Evolutionary conservation across 805 yeast species (phyloP).

Genomic region (Wickerhamomyces rabaulensis): DNA sequence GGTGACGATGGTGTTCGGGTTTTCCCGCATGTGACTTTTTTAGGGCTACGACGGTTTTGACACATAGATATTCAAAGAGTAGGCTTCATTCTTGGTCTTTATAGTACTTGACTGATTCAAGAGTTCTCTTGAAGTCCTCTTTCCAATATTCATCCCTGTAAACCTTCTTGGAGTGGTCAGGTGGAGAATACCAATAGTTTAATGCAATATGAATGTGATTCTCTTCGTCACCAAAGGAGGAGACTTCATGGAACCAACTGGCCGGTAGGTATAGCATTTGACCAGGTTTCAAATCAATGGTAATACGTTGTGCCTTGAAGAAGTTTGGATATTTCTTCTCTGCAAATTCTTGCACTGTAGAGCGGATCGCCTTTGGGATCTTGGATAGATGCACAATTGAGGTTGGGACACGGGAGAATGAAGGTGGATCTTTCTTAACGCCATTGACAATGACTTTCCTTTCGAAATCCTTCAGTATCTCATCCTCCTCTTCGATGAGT

Average conservation of each 20-base stretch:
- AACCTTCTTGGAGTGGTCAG: constrained; percentile 33
- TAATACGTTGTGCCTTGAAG: constrained; percentile 33
- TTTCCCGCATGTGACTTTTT: not conserved
- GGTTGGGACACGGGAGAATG: constrained; percentile 63
- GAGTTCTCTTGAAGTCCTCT: constrained; percentile 43
- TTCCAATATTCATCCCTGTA: constrained; percentile 51
- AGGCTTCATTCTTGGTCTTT: not conserved
- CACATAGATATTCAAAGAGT: not conserved
- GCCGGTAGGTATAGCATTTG: constrained; percentile 68
- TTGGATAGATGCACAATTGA: constrained; percentile 56
- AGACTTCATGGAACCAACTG: constrained; percentile 82
- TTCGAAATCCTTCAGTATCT: constrained; percentile 12
- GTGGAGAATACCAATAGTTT: constrained; percentile 75
- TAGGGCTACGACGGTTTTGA: not conserved
- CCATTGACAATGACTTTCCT: constrained; percentile 15
- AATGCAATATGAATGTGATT: constrained; percentile 49
- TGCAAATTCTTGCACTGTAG: constrained; percentile 31
- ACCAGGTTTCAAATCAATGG: constrained; percentile 52
- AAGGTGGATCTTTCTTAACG: constrained; percentile 53
- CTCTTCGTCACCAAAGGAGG: constrained; percentile 45
- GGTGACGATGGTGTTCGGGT: not conserved
- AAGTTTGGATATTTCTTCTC: constrained; percentile 45
- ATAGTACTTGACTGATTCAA: constrained; percentile 25
- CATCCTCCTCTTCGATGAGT: constrained; percentile 27
- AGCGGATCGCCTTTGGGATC: constrained; percentile 28